Conservation (phyloP, 768 basidiomycete genomes). For the Pleurotus giganteus region DNA sequence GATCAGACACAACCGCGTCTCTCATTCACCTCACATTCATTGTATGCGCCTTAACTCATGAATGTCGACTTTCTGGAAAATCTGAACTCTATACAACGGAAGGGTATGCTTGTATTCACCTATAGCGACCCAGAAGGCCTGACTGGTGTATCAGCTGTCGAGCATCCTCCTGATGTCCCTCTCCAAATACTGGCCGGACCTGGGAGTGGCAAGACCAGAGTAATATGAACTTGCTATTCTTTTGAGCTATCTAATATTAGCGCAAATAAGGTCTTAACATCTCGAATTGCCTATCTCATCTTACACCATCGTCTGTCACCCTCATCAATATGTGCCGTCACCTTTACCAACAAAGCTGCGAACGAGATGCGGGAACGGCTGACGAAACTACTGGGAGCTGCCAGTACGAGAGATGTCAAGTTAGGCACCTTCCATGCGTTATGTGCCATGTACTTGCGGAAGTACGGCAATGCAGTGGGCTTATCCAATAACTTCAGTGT, state of each 20-base stretch:
- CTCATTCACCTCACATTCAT: too few relatives aligned
- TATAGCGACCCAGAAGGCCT: too few relatives aligned
- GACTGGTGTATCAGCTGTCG: slow-evolving; percentile 54
- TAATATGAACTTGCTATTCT: slow-evolving; percentile 10
- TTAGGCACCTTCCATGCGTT: slow-evolving; percentile 81
- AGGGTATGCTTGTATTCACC: not conserved
- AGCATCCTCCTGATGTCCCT: slow-evolving; percentile 57
- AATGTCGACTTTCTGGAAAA: slow-evolving; percentile 16
- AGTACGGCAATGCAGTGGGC: slow-evolving; percentile 54
- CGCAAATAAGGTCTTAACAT: slow-evolving; percentile 51
- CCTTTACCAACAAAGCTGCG: slow-evolving; percentile 89
- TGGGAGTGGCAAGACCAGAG: slow-evolving; percentile 70
- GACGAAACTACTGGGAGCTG: slow-evolving; percentile 61
- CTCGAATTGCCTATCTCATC: slow-evolving; percentile 67
- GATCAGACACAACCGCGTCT: too few relatives aligned
- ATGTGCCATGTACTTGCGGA: slow-evolving; percentile 70
- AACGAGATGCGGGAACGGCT: slow-evolving; percentile 82
- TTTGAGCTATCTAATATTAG: not conserved
- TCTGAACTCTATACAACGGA: slow-evolving; percentile 24
- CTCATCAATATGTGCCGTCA: slow-evolving; percentile 72
- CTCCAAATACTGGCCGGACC: slow-evolving; percentile 85
- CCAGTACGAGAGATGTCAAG: slow-evolving; percentile 48
- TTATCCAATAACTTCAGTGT: slow-evolving; percentile 77
- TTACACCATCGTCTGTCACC: slow-evolving; percentile 48
- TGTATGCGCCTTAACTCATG: not conserved